These are phyloP conservation scores for Sideroxylon spinosum DNA, from an alignment of 179 eudicot genomes.

Conservation along the genomic window DNA sequence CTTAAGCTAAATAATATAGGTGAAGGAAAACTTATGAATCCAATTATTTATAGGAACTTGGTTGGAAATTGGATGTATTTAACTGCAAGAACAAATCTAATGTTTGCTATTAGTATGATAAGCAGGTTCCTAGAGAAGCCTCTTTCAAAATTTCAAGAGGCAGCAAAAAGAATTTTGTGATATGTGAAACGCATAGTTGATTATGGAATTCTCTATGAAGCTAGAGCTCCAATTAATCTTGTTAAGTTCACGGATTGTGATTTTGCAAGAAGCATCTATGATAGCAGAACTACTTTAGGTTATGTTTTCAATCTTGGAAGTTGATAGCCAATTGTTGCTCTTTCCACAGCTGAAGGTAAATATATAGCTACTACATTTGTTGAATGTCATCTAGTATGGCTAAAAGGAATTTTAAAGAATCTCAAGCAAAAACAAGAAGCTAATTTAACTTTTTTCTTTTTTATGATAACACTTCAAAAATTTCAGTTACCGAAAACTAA, in stretches of 20 bases:
- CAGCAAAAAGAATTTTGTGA: background rate
- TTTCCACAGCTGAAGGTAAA: no score
- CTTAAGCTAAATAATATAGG: background rate
- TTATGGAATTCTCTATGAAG: conserved; percentile 10
- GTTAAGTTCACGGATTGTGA: background rate
- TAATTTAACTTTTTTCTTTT: no score
- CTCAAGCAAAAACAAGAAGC: no score
- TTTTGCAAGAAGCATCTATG: background rate
- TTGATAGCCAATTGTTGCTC: no score
- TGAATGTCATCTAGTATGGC: no score
- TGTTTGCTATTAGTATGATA: background rate
- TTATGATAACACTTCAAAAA: no score
- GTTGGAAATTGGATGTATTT: background rate
- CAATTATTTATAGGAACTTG: background rate
- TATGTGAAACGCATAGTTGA: background rate
- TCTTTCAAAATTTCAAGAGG: background rate
- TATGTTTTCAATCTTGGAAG: conserved; percentile 9
- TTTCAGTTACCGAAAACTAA: no score
- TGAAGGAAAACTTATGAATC: conserved; percentile 4
- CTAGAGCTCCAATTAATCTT: background rate
- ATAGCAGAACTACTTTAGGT: no score
- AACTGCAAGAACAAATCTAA: background rate
- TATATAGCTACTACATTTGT: no score
- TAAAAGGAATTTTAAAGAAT: no score
- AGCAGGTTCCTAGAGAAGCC: background rate